Conservation (phyloP, 176 grass and related monocot species). For the Bromus sterilis region DNA sequence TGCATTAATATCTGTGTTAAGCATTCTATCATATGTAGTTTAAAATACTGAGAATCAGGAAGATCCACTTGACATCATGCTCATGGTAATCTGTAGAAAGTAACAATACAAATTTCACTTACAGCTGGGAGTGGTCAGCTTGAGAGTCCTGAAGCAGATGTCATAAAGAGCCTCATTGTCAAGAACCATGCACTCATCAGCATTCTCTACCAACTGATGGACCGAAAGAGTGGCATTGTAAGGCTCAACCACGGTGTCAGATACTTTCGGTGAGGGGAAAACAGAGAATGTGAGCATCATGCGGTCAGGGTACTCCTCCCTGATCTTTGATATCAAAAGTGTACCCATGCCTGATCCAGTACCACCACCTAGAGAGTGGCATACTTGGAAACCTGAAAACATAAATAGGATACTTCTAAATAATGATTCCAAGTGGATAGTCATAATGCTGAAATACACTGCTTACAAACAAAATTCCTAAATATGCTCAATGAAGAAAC, state of each 20-base stretch:
- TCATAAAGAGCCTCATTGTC: constrained; percentile 58
- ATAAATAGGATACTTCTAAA: neutral
- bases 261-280: constrained; percentile 50
- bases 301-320: constrained; percentile 50
- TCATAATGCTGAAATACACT: neutral
- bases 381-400: constrained; percentile 51
- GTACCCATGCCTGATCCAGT: constrained; percentile 60
- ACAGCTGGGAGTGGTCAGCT: constrained; percentile 56
- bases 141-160: constrained; percentile 56
- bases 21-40: neutral
- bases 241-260: constrained; percentile 53
- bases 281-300: constrained; percentile 65
- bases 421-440: neutral
- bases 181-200: constrained; percentile 58
- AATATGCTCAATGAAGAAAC: too few species aligned
- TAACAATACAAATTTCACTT: constrained; percentile 9
- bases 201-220: constrained; percentile 54
- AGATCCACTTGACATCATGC: neutral
- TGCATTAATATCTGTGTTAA: neutral
- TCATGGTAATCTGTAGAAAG: neutral
- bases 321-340: constrained; percentile 46
- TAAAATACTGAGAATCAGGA: neutral
- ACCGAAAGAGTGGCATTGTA: constrained; percentile 54
- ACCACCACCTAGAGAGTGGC: constrained; percentile 52
- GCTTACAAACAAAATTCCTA: neutral